Conservation (phyloP, 345 rosid species). For the Triadica sebifera region DNA sequence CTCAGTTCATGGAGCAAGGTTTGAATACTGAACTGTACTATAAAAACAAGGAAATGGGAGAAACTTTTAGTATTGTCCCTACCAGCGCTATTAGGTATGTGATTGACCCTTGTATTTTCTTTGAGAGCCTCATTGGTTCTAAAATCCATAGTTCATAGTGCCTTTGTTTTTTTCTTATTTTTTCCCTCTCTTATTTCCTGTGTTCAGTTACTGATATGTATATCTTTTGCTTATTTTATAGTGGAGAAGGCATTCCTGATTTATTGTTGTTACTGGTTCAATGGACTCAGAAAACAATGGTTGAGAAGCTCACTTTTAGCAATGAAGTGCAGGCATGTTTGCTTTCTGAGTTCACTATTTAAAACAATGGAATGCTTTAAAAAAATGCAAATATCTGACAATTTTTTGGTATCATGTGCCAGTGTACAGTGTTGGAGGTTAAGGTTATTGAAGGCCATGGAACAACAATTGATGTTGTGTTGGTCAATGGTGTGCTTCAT, state of each 20-base stretch:
- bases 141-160: constrained; percentile 4
- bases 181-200: neutral
- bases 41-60: constrained; percentile 84
- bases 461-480: constrained; percentile 90
- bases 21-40: constrained; percentile 85
- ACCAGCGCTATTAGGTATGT: constrained; percentile 82
- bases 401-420: constrained; percentile 32
- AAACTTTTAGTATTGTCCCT: constrained; percentile 78
- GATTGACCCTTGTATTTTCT: neutral
- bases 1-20: constrained; percentile 86
- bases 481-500: constrained; percentile 84
- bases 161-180: neutral
- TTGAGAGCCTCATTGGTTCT: neutral
- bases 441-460: constrained; percentile 95
- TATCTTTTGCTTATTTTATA: constrained; percentile 33
- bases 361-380: neutral
- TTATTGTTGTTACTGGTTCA: constrained; percentile 73
- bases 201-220: constrained; percentile 11
- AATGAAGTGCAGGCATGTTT: constrained; percentile 69
- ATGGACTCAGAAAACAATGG: constrained; percentile 96
- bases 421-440: constrained; percentile 98
- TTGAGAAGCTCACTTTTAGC: constrained; percentile 79
- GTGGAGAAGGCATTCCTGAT: constrained; percentile 97
- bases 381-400: constrained; percentile 23
- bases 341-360: neutral